Base-by-base conservation (phyloP, 768 basidiomycete species). In the Hypsizygus marmoreus region DNA sequence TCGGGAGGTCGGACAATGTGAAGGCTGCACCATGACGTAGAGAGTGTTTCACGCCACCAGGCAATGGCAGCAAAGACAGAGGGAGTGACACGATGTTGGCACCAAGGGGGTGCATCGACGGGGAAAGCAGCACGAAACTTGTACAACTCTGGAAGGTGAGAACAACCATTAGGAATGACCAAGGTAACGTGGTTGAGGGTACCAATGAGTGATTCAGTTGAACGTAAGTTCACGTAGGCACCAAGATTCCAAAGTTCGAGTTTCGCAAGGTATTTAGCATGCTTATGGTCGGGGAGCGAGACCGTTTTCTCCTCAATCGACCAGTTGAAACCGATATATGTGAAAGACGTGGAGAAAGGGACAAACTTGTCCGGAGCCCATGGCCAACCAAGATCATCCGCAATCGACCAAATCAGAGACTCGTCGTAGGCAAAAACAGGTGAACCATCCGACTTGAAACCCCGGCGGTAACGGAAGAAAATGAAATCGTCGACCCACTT, bases 281-380 rank as follows among this genome's bases (percentile, higher is more conserved):
- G 61, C 47, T 72, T 75, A 0, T 59, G 40, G 0, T 42, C 32
- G 0, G 66, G 70, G 4, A 75, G 50, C 19, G 54, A 29, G 0
- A 75, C 66, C 0, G 56, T 60, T 24, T 66, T 65, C 0, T 17
- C 6, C 0, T 6, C 1, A 0, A 74, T 41, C 23, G 67, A 54
- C 74, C 73, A 74, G 0, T 50, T 2, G 45, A 74, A 73, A 2
- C 74, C 68, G 1, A 73, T 55, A 37, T 73, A 75, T 16, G 31
- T 49, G 47, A 73, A 70, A 4, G 37, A 28, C n/a, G 45, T 3
- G 2, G 53, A 32, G 24, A 71, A 71, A 0, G 61, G 58, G 0
- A 38, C 25, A 10, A 55, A 61, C 43, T 72, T 71, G 0, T 57
- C 55, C 0, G 24, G 39, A 24, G 67, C 63, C 70, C 69, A 72